Percentiles rank a stretch among this genome's conserved stretches.
Conservation (phyloP, 768 basidiomycete species). For the Collybia mongolica region DNA sequence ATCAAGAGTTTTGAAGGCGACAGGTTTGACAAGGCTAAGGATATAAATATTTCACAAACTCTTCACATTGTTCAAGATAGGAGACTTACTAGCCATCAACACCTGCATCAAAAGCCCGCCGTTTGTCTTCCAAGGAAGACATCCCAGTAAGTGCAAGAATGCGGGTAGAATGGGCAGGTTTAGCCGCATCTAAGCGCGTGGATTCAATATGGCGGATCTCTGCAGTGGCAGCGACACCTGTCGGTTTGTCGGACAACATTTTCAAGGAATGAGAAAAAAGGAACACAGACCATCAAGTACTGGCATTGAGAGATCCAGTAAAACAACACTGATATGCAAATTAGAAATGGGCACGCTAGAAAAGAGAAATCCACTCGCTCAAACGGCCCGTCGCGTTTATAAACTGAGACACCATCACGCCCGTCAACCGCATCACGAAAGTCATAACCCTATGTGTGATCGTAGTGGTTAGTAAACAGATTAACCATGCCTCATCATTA, state of each 20-base stretch:
- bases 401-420: constrained; percentile 77
- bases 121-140: constrained; percentile 91
- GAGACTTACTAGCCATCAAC: constrained; percentile 92
- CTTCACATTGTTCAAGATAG: neutral
- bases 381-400: constrained; percentile 72
- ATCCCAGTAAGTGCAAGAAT: constrained; percentile 92
- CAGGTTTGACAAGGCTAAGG: constrained; percentile 86
- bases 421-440: constrained; percentile 83
- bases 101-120: constrained; percentile 86
- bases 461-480: neutral
- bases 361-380: constrained; percentile 56
- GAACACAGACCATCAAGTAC: constrained; percentile 71
- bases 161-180: constrained; percentile 31
- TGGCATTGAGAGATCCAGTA: constrained; percentile 93
- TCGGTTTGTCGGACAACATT: neutral
- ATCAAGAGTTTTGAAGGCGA: constrained; percentile 89
- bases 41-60: constrained; percentile 5
- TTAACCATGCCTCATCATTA: neutral
- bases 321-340: constrained; percentile 58
- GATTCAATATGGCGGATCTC: constrained; percentile 79
- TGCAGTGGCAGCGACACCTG: constrained; percentile 79
- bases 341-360: constrained; percentile 5
- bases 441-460: constrained; percentile 56
- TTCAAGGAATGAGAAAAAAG: neutral
- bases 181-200: constrained; percentile 27